These are phyloP conservation scores for Aspergillus eucalypticola DNA, from an alignment of 2,329 filamentous ascomycete species.

Conservation along the genomic window DNA sequence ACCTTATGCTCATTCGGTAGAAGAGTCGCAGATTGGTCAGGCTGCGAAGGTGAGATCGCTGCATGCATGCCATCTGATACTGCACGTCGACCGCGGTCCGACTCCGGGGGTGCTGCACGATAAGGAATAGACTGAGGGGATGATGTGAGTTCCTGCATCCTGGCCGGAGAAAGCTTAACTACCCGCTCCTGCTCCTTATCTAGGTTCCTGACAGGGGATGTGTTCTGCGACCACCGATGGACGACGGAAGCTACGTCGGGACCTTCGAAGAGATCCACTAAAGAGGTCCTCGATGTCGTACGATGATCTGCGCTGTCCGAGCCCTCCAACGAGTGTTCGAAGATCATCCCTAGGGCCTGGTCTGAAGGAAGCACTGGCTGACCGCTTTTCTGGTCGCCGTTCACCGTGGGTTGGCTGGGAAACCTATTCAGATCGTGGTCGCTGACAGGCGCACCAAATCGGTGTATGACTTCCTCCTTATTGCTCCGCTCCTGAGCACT, in stretches of 20 bases:
- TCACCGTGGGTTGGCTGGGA: constrained; percentile 4
- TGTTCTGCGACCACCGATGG: constrained; percentile 26
- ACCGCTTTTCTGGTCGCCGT: constrained; percentile 18
- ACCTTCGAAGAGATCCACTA: constrained; percentile 35
- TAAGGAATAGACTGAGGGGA: constrained; percentile 58
- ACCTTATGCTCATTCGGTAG: constrained; percentile 33
- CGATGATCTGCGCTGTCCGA: constrained; percentile 11
- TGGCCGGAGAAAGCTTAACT: constrained; percentile 55
- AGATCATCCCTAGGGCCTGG: constrained; percentile 22
- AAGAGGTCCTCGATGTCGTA: constrained; percentile 22
- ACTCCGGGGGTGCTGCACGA: constrained; percentile 37
- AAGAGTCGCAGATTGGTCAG: constrained; percentile 16
- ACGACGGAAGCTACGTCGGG: constrained; percentile 26
- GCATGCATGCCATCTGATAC: constrained; percentile 24
- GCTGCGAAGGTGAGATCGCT: constrained; percentile 3
- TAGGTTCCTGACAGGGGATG: constrained; percentile 23
- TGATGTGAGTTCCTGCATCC: constrained; percentile 57
- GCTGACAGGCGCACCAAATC: constrained; percentile 1
- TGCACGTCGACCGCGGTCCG: constrained; percentile 23
- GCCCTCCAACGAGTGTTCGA: constrained; percentile 18
- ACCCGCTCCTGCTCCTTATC: constrained; percentile 32
- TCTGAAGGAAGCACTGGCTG: constrained; percentile 16
- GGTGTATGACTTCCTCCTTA: background rate
- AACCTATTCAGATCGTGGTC: constrained; percentile 1
- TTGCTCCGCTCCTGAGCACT: background rate